Evolutionary conservation across 2,329 filamentous ascomycete species (phyloP).

Genomic region (Aspergillus sp.): DNA sequence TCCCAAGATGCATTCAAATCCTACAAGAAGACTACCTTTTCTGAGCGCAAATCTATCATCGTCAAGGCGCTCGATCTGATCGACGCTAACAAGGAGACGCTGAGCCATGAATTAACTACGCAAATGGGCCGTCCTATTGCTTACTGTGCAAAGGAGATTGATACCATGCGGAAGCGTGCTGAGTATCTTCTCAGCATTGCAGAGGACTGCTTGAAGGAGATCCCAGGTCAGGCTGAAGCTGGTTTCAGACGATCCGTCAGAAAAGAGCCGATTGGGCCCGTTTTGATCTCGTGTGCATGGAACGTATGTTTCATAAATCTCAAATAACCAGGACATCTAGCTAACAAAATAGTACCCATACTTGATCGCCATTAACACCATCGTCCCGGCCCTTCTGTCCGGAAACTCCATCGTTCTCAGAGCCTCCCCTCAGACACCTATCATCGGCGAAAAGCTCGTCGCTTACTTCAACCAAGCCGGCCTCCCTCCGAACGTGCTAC

Average conservation of each 20-base stretch:
- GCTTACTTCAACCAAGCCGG: conserved; percentile 73
- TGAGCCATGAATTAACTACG: conserved; percentile 75
- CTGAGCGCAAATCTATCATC: conserved; percentile 73
- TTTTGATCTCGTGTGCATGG: conserved; percentile 86
- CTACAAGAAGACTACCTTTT: conserved; percentile 67
- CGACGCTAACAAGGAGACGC: conserved; percentile 63
- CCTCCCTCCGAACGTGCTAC: conserved; percentile 72
- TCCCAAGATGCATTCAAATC: conserved; percentile 29
- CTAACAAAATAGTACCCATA: conserved; percentile 71
- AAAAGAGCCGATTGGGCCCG: conserved; percentile 78
- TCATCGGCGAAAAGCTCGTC: conserved; percentile 73
- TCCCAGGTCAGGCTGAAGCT: conserved; percentile 73
- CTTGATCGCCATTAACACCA: conserved; percentile 80
- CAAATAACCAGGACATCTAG: background rate
- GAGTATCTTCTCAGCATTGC: conserved; percentile 81
- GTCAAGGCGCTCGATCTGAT: conserved; percentile 71
- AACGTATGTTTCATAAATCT: conserved; percentile 62
- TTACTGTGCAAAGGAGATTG: conserved; percentile 74
- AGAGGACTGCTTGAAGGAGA: conserved; percentile 70
- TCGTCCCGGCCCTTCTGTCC: conserved; percentile 80
- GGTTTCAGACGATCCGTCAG: conserved; percentile 85
- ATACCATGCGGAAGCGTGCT: conserved; percentile 74
- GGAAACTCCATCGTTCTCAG: conserved; percentile 88
- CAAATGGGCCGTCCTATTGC: conserved; percentile 91
- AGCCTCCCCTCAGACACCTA: conserved; percentile 87